phyloP scores from a whole-genome alignment of 345 rosid genomes.

The Arabidopsis arenosa region DNA sequence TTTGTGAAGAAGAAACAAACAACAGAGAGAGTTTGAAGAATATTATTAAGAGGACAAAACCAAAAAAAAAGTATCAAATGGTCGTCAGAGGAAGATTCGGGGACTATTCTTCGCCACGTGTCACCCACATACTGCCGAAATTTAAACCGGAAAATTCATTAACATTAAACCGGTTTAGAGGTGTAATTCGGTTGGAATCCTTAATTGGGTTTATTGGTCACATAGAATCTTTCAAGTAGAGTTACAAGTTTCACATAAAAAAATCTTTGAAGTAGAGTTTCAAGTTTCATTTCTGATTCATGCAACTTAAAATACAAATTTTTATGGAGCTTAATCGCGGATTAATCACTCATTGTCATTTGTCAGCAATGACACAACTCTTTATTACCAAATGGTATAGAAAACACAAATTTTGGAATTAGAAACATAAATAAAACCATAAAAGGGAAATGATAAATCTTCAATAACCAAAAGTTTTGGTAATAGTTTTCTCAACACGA shows the following conservation, averaged over 20 bases:
- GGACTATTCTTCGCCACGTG: constrained; percentile 37
- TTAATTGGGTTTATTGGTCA: neutral
- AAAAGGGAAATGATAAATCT: constrained; percentile 2
- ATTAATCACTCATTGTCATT: neutral
- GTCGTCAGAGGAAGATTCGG: constrained; percentile 35
- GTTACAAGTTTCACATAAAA: too few relatives aligned
- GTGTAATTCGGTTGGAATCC: neutral
- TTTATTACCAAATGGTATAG: constrained; percentile 34
- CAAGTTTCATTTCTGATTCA: neutral
- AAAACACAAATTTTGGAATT: constrained; percentile 21
- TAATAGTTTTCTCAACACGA: constrained; percentile 1
- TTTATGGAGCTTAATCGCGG: neutral
- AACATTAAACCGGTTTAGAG: constrained; percentile 11
- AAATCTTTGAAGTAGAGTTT: neutral
- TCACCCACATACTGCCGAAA: neutral
- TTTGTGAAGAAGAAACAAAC: neutral
- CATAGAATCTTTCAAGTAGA: neutral
- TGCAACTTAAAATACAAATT: neutral
- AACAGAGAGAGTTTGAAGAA: constrained; percentile 13
- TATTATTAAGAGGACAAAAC: neutral
- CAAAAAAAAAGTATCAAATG: constrained; percentile 20
- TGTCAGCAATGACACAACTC: neutral
- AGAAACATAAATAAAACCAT: constrained; percentile 22
- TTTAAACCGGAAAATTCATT: constrained; percentile 8
- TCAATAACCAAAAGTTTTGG: neutral